phyloP scores from a whole-genome alignment of 2,329 filamentous ascomycete genomes.

The Metarhizium anisopliae region DNA sequence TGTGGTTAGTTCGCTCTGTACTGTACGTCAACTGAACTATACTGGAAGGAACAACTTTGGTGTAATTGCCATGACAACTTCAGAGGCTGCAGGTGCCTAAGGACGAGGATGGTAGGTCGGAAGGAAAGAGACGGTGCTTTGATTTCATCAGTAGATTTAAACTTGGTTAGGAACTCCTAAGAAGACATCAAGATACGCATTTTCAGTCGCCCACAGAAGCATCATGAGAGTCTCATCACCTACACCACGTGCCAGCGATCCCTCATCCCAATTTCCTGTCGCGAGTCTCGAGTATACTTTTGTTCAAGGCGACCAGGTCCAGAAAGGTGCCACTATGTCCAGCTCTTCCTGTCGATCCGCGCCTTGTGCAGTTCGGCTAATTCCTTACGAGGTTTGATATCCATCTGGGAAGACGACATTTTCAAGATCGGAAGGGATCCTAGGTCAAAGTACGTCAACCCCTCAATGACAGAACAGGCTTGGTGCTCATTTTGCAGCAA shows the following conservation, averaged over 20 bases:
- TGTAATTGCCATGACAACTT: not conserved
- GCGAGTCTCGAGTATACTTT: constrained; percentile 5
- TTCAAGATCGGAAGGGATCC: constrained; percentile 27
- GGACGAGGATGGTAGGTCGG: not conserved
- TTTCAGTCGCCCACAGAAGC: not conserved
- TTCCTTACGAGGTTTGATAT: constrained; percentile 14
- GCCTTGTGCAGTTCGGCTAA: not conserved
- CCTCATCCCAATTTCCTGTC: not conserved
- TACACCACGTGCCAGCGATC: not conserved
- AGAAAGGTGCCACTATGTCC: constrained; percentile 2
- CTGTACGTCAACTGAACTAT: not conserved
- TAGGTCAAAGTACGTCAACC: constrained; percentile 20
- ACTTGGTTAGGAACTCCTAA: too few species aligned
- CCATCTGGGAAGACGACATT: constrained; percentile 21
- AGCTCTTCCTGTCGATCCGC: not conserved
- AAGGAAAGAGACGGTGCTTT: not conserved
- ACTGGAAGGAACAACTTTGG: not conserved
- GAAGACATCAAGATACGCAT: not conserved
- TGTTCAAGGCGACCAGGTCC: not conserved
- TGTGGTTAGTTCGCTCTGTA: not conserved
- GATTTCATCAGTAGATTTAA: too few species aligned
- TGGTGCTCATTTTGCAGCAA: constrained; percentile 14
- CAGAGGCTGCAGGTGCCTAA: not conserved
- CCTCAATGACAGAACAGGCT: not conserved
- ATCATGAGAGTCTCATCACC: not conserved